Percentiles rank a stretch among this genome's conserved stretches.
Evolutionary conservation across 495 filamentous ascomycete genomes (phyloP).

Genomic region (Trichocladium uniseriatum): DNA sequence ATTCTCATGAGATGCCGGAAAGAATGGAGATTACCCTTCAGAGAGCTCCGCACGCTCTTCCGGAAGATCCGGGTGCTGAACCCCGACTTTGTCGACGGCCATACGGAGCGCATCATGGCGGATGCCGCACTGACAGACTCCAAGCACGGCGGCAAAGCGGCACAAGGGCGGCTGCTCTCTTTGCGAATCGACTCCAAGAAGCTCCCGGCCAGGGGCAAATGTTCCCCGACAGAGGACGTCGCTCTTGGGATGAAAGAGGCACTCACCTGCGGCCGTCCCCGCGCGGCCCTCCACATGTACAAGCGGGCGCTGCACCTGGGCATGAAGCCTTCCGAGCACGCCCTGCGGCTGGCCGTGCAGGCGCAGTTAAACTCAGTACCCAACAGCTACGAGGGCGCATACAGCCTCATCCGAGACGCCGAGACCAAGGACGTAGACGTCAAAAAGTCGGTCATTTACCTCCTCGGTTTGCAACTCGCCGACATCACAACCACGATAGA

Average conservation of each 20-base stretch:
- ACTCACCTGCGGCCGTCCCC: constrained; percentile 13
- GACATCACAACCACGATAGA: constrained; percentile 2
- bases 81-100: constrained; percentile 21
- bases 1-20: constrained; percentile 32
- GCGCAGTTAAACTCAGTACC: constrained; percentile 26
- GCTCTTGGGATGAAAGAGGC: constrained; percentile 31
- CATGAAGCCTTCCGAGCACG: constrained; percentile 24
- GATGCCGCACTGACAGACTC: constrained; percentile 22
- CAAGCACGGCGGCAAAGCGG: constrained; percentile 11
- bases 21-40: constrained; percentile 31
- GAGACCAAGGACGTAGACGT: constrained; percentile 29
- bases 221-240: constrained; percentile 21
- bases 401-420: constrained; percentile 26
- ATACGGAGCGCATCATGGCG: constrained; percentile 32
- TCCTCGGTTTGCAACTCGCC: constrained; percentile 18
- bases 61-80: constrained; percentile 23
- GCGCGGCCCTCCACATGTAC: constrained; percentile 27
- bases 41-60: constrained; percentile 31
- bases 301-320: constrained; percentile 23
- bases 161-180: constrained; percentile 16
- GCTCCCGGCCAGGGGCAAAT: constrained; percentile 17
- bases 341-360: constrained; percentile 32
- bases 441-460: constrained; percentile 23
- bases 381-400: constrained; percentile 13
- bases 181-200: constrained; percentile 12